Base-by-base conservation (phyloP, 2,329 filamentous ascomycete species). In the Arthrobotrys conoides region DNA sequence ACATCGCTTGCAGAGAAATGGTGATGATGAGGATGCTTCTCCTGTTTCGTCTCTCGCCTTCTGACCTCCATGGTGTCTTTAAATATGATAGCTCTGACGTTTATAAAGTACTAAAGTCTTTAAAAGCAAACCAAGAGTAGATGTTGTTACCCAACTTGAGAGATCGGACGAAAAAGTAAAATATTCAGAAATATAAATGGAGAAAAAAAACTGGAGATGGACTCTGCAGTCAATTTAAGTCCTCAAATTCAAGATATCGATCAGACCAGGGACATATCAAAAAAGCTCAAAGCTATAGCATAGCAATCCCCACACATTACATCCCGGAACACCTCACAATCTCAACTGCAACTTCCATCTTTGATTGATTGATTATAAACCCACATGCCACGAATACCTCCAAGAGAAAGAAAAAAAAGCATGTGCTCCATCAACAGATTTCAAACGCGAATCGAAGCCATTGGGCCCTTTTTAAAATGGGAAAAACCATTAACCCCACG, bases 1-100 rank as follows among this genome's bases (percentile, higher is more conserved):
- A 77, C 67, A 20, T 77, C 72, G 20, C 57, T 61, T 6, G 65
- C 72, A 6, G 65, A 48, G n/a, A 65, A 57, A 20, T 70, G 72
- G 18, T 48, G 36, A 8, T 53, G 30, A 33, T 48, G 27, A 20
- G 20, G 41, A 18, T 48, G 38, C 14, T 75, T 68, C 53, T 75
- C 64, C 27, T 22, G 18, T 24, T 55, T 63, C 18, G 53, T 14
- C 9, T 27, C n/a, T 64, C 64, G 71, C 14, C 51, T 61, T 53
- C 70, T n/a, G 33, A 51, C 61, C 33, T 73, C 70, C 70, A 73
- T 73, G 4, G 24, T 48, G 57, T 10, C 30, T 18, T 44, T 10
- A 30, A 30, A 30, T 30, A 30, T 61, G 12, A 36, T 14, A 27
- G n/a, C 12, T 20, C n/a, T 22, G 30, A 6, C 0, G 16, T 16